Conservation (phyloP, 2,329 filamentous ascomycete genomes). For the Penicillium sclerotigenum region DNA sequence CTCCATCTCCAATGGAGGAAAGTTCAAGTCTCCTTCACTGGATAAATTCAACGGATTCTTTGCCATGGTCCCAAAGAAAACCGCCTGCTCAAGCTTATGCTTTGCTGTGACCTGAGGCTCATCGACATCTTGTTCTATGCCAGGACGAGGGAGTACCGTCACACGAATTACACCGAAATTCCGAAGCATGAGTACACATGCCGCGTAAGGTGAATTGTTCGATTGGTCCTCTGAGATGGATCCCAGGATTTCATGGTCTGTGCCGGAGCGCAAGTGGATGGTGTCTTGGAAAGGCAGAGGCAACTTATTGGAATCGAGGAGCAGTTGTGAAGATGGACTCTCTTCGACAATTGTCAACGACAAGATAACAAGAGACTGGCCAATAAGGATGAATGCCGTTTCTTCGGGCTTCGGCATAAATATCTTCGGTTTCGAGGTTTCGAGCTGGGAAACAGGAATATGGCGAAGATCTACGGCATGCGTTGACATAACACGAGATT, state of each 20-base stretch:
- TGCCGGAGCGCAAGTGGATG: conserved; percentile 66
- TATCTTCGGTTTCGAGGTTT: conserved; percentile 58
- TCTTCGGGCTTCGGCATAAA: conserved; percentile 75
- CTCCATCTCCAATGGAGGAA: conserved; percentile 67
- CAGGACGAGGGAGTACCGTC: conserved; percentile 37
- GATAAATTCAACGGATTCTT: conserved; percentile 87
- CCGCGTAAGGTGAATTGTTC: conserved; percentile 39
- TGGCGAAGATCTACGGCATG: conserved; percentile 66
- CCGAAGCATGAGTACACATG: conserved; percentile 55
- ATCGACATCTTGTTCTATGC: conserved; percentile 49
- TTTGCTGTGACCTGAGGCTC: conserved; percentile 66
- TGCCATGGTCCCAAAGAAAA: conserved; percentile 81
- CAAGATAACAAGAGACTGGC: conserved; percentile 70
- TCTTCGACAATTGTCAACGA: conserved; percentile 67
- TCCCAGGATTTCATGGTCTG: conserved; percentile 50
- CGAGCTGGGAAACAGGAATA: conserved; percentile 43
- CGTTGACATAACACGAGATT: conserved; percentile 60
- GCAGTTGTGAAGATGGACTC: conserved; percentile 72
- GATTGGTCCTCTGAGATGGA: conserved; percentile 46
- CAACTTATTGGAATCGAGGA: conserved; percentile 62
- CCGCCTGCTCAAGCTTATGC: conserved; percentile 87
- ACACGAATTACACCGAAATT: conserved; percentile 58
- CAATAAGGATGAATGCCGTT: conserved; percentile 78
- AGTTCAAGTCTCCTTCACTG: conserved; percentile 62
- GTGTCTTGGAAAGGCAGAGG: conserved; percentile 78